Percentiles rank a stretch among this genome's conserved stretches.
These are phyloP conservation scores for Sarcodon aspratus DNA, from an alignment of 768 basidiomycete species.

Conservation along the genomic window DNA sequence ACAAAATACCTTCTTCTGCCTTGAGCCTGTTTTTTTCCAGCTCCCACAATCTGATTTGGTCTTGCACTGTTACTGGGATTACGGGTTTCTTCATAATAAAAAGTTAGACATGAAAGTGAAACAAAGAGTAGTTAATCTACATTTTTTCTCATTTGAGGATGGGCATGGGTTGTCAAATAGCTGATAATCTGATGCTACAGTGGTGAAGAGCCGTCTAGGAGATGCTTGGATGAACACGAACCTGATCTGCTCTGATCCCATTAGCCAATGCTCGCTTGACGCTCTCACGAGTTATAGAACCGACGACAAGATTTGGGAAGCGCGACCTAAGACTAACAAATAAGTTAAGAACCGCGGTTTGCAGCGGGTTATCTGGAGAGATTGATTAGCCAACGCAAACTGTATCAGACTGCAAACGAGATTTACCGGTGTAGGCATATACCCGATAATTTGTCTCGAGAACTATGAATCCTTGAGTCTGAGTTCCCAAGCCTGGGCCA, in stretches of 20 bases:
- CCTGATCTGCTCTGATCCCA: slow-evolving; percentile 96
- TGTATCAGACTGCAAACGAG: too few species aligned
- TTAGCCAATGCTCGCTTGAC: slow-evolving; percentile 89
- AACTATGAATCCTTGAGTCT: slow-evolving; percentile 84
- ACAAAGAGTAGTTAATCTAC: slow-evolving; percentile 27
- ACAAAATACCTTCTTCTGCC: slow-evolving; percentile 66
- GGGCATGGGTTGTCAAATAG: slow-evolving; percentile 89
- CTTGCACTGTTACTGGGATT: slow-evolving; percentile 93
- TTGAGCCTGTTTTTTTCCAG: slow-evolving; percentile 87
- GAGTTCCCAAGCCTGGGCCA: slow-evolving; percentile 39
- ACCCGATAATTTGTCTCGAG: slow-evolving; percentile 97
- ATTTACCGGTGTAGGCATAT: slow-evolving; percentile 89
- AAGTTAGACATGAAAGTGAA: not conserved
- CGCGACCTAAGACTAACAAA: slow-evolving; percentile 90
- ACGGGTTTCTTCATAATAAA: slow-evolving; percentile 60
- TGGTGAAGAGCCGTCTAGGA: slow-evolving; percentile 3
- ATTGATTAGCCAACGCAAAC: not conserved
- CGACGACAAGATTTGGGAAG: slow-evolving; percentile 96
- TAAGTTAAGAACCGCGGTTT: slow-evolving; percentile 90
- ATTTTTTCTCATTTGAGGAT: slow-evolving; percentile 96
- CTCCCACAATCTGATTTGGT: slow-evolving; percentile 97
- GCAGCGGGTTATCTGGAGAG: slow-evolving; percentile 77
- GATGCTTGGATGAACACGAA: slow-evolving; percentile 21
- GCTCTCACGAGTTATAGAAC: slow-evolving; percentile 88
- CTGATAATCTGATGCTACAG: slow-evolving; percentile 70